Evolutionary conservation across 2,329 filamentous ascomycete genomes (phyloP), one percentile per base, ranked within the genome.

Genomic region (Paraphoma chrysanthemicola): DNA sequence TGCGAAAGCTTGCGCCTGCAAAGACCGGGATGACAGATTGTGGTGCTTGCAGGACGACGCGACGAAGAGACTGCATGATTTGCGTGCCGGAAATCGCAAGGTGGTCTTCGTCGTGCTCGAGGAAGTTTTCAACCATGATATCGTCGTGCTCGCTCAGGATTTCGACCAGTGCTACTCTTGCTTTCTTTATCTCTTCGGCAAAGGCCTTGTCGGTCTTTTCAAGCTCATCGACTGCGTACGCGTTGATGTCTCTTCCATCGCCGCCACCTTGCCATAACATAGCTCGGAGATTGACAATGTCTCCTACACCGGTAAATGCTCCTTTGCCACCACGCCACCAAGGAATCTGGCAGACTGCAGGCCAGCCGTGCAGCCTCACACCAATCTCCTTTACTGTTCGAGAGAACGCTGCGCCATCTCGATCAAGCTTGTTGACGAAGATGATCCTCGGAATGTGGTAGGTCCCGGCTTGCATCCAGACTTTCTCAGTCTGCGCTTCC

Each of bases 401-500:
- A 28, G 89, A 89, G 79, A 98, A 98, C 1, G 86, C 84, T 14
- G 92, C 91, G 9, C 92, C 92, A 60, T 92, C 90, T 39, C 92
- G 87, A 73, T 96, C 92, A 2, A 95, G 84, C 75, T 96, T 96
- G 78, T 96, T 96, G 67, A 95, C 85, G 62, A 89, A 94, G 47
- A 93, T 83, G 53, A 95, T 86, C 31, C 92, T 85, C 0, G 95
- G 95, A 41, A 98, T 96, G 18, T 83, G 84, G 73, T 96, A 96
- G 44, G 89, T 87, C 50, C 90, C 91, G 6, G 95, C 93, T 61
- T 97, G 95, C 12, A 86, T 84, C 95, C 95, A 99, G 3, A 99
- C 95, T 67, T 96, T 90, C 74, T 99, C 95, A 0, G 95, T 98
- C 74, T 98, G 95, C 1, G 95, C 94, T 77, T 99, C 95, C 18